Conservation (phyloP, 1,139 yeast genomes). For the Geotrichum carabidarum region DNA sequence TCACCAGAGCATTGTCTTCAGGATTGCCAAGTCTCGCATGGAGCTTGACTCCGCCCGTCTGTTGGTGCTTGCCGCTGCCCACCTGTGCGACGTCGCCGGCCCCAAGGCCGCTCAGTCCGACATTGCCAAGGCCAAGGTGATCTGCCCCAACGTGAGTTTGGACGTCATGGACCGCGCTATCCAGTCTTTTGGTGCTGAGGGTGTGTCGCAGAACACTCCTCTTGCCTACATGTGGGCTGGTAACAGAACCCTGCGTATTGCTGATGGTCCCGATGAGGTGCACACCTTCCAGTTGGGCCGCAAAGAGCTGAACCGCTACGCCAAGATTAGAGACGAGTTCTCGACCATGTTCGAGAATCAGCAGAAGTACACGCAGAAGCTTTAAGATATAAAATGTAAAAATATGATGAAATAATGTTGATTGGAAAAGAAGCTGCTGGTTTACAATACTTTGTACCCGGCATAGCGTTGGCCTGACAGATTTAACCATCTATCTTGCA, state of each 20-base stretch:
- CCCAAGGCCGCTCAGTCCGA: constrained; percentile 56
- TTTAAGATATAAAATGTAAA: not conserved
- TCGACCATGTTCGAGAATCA: constrained; percentile 7
- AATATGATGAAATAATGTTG: no score
- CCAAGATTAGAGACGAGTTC: constrained; percentile 10
- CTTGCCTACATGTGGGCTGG: constrained; percentile 54
- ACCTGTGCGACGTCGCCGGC: constrained; percentile 53
- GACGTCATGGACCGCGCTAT: constrained; percentile 61
- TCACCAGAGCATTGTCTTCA: constrained; percentile 50
- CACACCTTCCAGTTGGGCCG: constrained; percentile 59
- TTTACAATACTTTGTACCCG: no score
- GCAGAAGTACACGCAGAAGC: constrained; percentile 1
- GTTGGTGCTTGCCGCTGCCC: constrained; percentile 61
- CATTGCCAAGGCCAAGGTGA: constrained; percentile 66
- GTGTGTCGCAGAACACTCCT: constrained; percentile 58
- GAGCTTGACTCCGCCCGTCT: constrained; percentile 55
- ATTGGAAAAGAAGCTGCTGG: no score
- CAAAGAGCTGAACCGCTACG: constrained; percentile 34
- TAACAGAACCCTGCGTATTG: constrained; percentile 59
- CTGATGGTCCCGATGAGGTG: constrained; percentile 76
- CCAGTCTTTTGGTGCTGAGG: constrained; percentile 67
- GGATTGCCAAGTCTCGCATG: constrained; percentile 55
- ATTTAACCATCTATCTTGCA: no score
- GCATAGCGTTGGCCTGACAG: no score
- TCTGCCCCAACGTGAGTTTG: constrained; percentile 55